Conservation (phyloP, 2,329 filamentous ascomycete genomes). For the Chaetothyriales sp. region DNA sequence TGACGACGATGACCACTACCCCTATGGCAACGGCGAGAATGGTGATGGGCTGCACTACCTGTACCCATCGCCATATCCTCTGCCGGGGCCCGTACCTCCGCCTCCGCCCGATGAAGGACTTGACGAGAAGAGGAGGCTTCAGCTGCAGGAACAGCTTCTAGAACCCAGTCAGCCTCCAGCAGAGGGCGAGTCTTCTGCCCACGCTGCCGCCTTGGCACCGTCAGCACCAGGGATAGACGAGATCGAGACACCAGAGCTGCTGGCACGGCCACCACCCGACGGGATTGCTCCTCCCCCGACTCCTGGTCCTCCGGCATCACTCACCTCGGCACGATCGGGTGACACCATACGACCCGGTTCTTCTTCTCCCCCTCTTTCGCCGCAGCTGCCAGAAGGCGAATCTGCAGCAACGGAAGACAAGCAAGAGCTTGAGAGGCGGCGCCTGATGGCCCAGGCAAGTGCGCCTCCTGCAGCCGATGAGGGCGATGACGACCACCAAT, state of each 20-base stretch:
- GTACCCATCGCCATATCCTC: neutral
- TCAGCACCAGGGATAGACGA: conserved; percentile 33
- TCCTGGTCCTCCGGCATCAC: conserved; percentile 9
- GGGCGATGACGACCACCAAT: conserved; percentile 8
- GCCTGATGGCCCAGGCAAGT: conserved; percentile 49
- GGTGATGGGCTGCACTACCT: neutral
- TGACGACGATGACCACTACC: conserved; percentile 6
- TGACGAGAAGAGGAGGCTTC: conserved; percentile 68
- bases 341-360: conserved; percentile 18
- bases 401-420: conserved; percentile 50
- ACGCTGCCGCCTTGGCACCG: conserved; percentile 22
- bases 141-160: conserved; percentile 60
- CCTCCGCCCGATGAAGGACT: conserved; percentile 46
- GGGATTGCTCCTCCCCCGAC: conserved; percentile 16
- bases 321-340: conserved; percentile 19
- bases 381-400: conserved; percentile 25
- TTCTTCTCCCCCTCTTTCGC: conserved; percentile 10
- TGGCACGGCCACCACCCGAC: conserved; percentile 21
- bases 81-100: conserved; percentile 19
- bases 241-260: conserved; percentile 35
- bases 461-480: conserved; percentile 32
- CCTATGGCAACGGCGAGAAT: conserved; percentile 1
- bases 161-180: conserved; percentile 64
- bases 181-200: conserved; percentile 32
- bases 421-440: conserved; percentile 54